Conservation (phyloP, 2,329 filamentous ascomycete species). For the Fusarium nematophilum region DNA sequence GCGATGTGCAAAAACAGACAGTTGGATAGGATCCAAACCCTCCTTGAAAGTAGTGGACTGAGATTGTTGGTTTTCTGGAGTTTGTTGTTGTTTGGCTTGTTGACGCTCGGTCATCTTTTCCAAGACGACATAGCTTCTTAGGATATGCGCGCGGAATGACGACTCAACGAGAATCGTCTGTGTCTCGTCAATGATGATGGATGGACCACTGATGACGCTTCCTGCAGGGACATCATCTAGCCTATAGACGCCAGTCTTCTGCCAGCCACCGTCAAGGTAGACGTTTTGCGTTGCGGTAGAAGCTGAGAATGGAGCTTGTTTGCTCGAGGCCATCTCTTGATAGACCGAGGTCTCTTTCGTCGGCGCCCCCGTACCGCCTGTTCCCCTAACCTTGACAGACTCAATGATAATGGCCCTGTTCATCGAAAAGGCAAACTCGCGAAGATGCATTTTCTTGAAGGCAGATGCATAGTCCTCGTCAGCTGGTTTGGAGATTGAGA, state of each 20-base stretch:
- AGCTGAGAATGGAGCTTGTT: neutral
- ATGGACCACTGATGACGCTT: conserved; percentile 44
- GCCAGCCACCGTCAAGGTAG: conserved; percentile 21
- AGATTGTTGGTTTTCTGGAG: too few species aligned
- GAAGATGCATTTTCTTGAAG: conserved; percentile 51
- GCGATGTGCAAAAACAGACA: conserved; percentile 66
- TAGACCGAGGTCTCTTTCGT: neutral
- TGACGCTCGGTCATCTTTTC: conserved; percentile 34
- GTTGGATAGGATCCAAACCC: conserved; percentile 59
- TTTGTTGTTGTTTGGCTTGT: neutral
- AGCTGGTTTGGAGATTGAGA: conserved; percentile 57
- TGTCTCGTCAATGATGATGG: conserved; percentile 47
- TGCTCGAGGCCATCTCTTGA: neutral
- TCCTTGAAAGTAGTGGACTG: neutral
- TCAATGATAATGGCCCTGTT: conserved; percentile 53
- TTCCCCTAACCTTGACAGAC: conserved; percentile 47
- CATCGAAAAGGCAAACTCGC: conserved; percentile 56
- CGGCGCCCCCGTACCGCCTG: conserved; percentile 1
- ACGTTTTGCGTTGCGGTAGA: neutral
- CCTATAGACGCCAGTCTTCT: conserved; percentile 7
- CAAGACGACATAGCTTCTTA: conserved; percentile 47
- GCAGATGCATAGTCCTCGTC: conserved; percentile 51
- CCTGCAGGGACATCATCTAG: conserved; percentile 8
- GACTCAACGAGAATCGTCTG: conserved; percentile 47
- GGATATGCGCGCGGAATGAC: conserved; percentile 42